phyloP scores from a whole-genome alignment of 164 flowering plant species.

The Berberis vulgaris region DNA sequence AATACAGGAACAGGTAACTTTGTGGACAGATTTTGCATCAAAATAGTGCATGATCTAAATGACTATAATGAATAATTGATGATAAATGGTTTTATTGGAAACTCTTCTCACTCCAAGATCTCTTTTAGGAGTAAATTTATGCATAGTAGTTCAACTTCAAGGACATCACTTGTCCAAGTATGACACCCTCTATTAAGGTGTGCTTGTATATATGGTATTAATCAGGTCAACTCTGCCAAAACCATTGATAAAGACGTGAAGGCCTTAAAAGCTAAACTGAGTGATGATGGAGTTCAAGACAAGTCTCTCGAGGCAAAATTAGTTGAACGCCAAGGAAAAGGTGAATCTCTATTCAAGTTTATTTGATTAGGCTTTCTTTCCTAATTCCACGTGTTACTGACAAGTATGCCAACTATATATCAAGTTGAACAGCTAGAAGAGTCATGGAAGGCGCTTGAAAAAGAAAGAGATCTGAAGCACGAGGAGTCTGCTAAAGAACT shows the following conservation, averaged over 20 bases:
- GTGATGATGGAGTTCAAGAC: slow-evolving; percentile 46
- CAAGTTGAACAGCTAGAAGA: slow-evolving; percentile 62
- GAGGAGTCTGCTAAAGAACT: slow-evolving; percentile 47
- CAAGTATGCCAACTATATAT: neutral
- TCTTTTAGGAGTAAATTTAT: too few species aligned
- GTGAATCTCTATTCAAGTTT: slow-evolving; percentile 19
- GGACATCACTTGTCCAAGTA: too few species aligned
- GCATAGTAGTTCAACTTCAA: too few species aligned
- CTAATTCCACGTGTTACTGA: neutral
- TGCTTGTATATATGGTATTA: neutral
- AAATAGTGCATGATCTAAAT: too few species aligned
- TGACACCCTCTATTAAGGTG: too few species aligned
- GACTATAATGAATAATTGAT: too few species aligned
- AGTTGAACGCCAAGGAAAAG: slow-evolving; percentile 65
- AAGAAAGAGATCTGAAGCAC: slow-evolving; percentile 46
- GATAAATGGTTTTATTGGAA: too few species aligned
- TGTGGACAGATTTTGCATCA: neutral
- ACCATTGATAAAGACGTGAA: slow-evolving; percentile 69
- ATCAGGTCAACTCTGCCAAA: slow-evolving; percentile 63
- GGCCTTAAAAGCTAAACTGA: slow-evolving; percentile 48
- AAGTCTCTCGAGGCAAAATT: slow-evolving; percentile 71
- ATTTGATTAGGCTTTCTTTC: neutral
- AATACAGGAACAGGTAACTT: slow-evolving; percentile 69
- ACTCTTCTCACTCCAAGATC: too few species aligned
- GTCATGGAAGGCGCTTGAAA: slow-evolving; percentile 39